Evolutionary conservation across 441 rosid genomes (phyloP), one percentile per base, ranked within the genome.

Genomic region (Iberis amara): DNA sequence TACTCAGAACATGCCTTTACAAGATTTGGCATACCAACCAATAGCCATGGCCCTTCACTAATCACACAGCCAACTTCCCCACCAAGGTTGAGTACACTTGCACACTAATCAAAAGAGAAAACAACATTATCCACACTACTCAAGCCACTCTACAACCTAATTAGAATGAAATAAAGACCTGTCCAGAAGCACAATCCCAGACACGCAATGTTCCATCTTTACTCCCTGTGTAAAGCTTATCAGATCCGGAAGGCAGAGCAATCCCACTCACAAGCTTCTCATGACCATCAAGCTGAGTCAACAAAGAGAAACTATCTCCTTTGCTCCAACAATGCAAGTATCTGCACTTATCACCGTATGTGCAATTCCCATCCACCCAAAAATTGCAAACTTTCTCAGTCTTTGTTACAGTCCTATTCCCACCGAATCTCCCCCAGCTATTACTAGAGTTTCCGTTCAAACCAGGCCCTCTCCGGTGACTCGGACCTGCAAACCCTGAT

Each of bases 111-210:
- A 15, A 63, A 62, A 52, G 15, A 55, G 57, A 13, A 47, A 33
- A 48, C 5, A 52, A 35, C 30, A 63, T 38, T 27, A 41, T 24
- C 56, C 26, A 55, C n/a, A n/a, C n/a, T n/a, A n/a, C n/a, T n/a
- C n/a, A n/a, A n/a, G n/a, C n/a, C n/a, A n/a, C n/a, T n/a, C n/a
- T n/a, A n/a, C n/a, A n/a, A n/a, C n/a, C n/a, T 2, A 24, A 26
- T 26, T 26, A 26, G 30, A 26, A 26, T 3, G 5, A n/a, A n/a
- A 26, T 26, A 26, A 54, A 61, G 57, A 88, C 99, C 97, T 86
- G 87, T 58, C 99, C 97, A 52, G 99, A 81, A 38, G 80, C 83
- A 50, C 95, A 86, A 77, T 89, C 96, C 99, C 99, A 94, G 45
- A 79, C 73, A 50, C 94, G 77, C 23, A 86, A 76, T 6, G 97